phyloP scores from a whole-genome alignment of 352 stramenopile species.

The Phytophthora lateralis region DNA sequence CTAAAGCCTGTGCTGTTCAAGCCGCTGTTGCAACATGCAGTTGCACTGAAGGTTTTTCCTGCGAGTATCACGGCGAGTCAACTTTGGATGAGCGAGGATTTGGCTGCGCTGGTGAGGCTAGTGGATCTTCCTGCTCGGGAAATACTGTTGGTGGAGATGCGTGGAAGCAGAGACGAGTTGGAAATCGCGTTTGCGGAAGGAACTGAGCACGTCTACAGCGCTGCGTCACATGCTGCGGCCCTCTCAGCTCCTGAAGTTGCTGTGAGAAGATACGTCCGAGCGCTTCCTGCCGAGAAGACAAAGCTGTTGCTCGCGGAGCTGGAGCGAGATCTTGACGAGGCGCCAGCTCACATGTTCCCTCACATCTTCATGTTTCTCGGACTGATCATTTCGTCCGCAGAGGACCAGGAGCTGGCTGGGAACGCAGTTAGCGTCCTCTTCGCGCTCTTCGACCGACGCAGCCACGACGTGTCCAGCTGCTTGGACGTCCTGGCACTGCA shows the following conservation, averaged over 20 bases:
- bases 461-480: constrained; percentile 31
- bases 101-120: constrained; percentile 13
- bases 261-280: constrained; percentile 8
- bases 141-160: constrained; percentile 17
- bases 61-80: neutral
- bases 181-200: constrained; percentile 9
- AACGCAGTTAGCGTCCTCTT: constrained; percentile 28
- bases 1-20: constrained; percentile 54
- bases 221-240: neutral
- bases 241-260: neutral
- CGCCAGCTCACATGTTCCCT: constrained; percentile 30
- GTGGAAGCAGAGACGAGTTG: constrained; percentile 14
- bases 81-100: constrained; percentile 11
- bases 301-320: constrained; percentile 31
- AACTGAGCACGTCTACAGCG: constrained; percentile 16
- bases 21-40: constrained; percentile 35
- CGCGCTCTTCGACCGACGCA: constrained; percentile 28
- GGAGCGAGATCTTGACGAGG: constrained; percentile 39
- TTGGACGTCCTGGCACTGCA: constrained; percentile 32
- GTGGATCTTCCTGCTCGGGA: constrained; percentile 15
- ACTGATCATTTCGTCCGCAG: constrained; percentile 9
- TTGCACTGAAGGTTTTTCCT: constrained; percentile 35
- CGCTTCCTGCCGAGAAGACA: constrained; percentile 17
- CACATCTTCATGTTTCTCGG: constrained; percentile 35
- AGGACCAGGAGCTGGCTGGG: constrained; percentile 8